Evolutionary conservation across 2,329 filamentous ascomycete genomes (phyloP), one percentile per base, ranked within the genome.

Genomic region (Paraconiothyrium sp.): DNA sequence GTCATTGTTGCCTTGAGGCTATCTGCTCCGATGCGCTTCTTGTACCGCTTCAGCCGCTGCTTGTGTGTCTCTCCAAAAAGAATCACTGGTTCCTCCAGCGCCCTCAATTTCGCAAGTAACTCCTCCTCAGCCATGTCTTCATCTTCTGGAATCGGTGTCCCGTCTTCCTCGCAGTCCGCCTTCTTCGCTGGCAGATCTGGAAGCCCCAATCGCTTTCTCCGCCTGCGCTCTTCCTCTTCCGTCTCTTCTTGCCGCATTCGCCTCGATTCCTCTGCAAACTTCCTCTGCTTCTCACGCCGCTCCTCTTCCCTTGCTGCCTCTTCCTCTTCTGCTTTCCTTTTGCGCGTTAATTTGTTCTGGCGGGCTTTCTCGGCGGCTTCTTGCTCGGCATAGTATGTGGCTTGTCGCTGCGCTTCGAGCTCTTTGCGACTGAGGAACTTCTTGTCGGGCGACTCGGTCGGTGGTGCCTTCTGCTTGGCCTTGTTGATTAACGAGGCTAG

Each of bases 401-500:
- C 90, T 74, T 91, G 84, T 57, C 95, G 90, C 72, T 92, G 88
- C 57, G 91, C 90, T 84, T 99, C 95, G 68, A 93, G 78, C 68
- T 99, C 94, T 67, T 91, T 89, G 67, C 93, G 92, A 71, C 92
- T 93, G 65, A 92, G 81, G 78, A 93, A 98, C 79, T 97, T 97
- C 16, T 81, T 78, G 44, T 75, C 69, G 30, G 71, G 64, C 27
- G 76, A 54, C 51, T 75, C 64, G 24, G 79, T 65, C 16, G 70
- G 52, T 56, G 81, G 69, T 46, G 80, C 68, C 46, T 80, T 68
- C 58, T 85, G 81, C 78, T 92, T 92, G 69, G 90, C 85, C 79
- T 95, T 96, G 72, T 92, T 88, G 73, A 99, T 95, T 80, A 97
- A 93, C 76, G 93, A 91, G 73, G 92, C 89, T 92, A 99, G 97